Evolutionary conservation across 805 yeast species (phyloP).

Genomic region (Candida boidinii): DNA sequence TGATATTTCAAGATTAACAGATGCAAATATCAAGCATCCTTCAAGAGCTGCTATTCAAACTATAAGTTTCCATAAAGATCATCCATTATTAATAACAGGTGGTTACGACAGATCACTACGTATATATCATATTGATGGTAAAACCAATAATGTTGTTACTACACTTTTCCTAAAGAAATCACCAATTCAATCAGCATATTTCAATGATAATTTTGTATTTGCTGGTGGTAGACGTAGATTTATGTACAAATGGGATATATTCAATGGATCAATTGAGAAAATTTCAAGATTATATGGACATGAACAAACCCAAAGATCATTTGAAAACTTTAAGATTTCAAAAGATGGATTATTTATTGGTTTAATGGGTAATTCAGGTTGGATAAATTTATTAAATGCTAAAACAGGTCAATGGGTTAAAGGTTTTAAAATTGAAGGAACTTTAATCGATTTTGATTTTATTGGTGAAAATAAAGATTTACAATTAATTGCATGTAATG

Average conservation of each 20-base stretch:
- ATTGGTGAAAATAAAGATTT: slow-evolving; percentile 29
- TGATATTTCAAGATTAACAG: slow-evolving; percentile 76
- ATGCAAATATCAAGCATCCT: slow-evolving; percentile 66
- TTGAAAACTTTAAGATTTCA: slow-evolving; percentile 78
- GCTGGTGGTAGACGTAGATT: slow-evolving; percentile 90
- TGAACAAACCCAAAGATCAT: slow-evolving; percentile 72
- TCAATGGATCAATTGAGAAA: slow-evolving; percentile 58
- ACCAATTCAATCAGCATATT: slow-evolving; percentile 72
- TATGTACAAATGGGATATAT: slow-evolving; percentile 86
- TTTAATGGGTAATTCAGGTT: slow-evolving; percentile 78
- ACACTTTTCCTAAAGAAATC: slow-evolving; percentile 70
- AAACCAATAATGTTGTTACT: slow-evolving; percentile 69
- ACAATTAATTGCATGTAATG: slow-evolving; percentile 52
- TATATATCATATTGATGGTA: slow-evolving; percentile 86
- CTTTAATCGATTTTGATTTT: slow-evolving; percentile 74
- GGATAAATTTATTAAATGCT: slow-evolving; percentile 77
- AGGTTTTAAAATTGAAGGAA: slow-evolving; percentile 87
- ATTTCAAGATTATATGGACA: slow-evolving; percentile 88
- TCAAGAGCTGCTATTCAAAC: slow-evolving; percentile 82
- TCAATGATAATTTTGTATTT: slow-evolving; percentile 50
- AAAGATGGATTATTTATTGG: slow-evolving; percentile 68
- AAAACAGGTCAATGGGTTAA: slow-evolving; percentile 77
- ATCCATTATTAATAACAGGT: slow-evolving; percentile 78
- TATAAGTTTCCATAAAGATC: slow-evolving; percentile 73
- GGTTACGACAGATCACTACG: slow-evolving; percentile 89